Conservation (phyloP, 129 eudicot genomes). For the Chrysanthemum makinoi region DNA sequence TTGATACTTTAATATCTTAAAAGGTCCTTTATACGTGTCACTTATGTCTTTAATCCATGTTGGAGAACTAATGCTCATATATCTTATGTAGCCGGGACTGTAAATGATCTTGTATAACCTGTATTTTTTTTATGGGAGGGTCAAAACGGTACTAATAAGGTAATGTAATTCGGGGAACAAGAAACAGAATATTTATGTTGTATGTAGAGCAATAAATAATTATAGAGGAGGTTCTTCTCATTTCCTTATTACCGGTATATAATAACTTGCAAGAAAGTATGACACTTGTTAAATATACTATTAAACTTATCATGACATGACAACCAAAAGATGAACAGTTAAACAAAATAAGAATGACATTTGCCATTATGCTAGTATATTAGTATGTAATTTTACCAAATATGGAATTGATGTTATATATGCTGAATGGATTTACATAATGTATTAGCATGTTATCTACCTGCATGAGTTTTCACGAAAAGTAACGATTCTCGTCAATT, state of each 20-base stretch:
- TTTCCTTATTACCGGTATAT: not conserved
- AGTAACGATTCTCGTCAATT: not conserved
- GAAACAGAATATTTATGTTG: not conserved
- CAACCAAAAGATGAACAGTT: not conserved
- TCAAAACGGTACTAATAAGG: not conserved
- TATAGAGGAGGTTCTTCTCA: not conserved
- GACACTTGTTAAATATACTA: not conserved
- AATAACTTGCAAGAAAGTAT: not conserved
- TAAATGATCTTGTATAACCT: conserved; percentile 9
- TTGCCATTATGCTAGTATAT: not conserved
- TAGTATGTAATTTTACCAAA: not conserved
- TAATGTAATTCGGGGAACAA: conserved; percentile 3
- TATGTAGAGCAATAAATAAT: not conserved
- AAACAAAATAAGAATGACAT: not conserved
- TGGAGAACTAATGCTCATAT: conserved; percentile 9
- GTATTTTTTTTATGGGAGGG: not conserved
- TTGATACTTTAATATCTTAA: not conserved
- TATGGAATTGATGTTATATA: not conserved
- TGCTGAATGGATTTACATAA: no score
- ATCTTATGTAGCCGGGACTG: not conserved
- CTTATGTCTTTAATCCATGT: conserved; percentile 1
- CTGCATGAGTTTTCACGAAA: not conserved
- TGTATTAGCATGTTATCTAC: not conserved
- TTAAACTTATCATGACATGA: not conserved
- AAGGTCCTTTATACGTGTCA: not conserved